These are phyloP conservation scores for Arabidopsis hybrid DNA, from an alignment of 441 rosid species.

Conservation along the genomic window DNA sequence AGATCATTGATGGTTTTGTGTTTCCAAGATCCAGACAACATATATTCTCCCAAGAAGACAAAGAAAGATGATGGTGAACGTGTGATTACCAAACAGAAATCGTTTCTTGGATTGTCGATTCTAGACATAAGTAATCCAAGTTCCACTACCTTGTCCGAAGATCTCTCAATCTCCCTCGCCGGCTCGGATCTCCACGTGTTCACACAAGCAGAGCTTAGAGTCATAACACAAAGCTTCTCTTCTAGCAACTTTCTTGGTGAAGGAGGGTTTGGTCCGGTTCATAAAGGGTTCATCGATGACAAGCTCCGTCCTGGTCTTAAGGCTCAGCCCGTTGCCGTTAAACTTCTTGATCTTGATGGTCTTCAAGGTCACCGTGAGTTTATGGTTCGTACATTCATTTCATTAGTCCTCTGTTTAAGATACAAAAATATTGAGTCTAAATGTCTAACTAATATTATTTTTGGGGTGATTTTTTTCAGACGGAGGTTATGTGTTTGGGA, in stretches of 20 bases:
- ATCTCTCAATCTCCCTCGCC: slow-evolving; percentile 63
- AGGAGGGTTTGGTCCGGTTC: slow-evolving; percentile 77
- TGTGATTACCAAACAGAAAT: slow-evolving; percentile 45
- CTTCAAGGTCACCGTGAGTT: slow-evolving; percentile 73
- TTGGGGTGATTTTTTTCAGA: slow-evolving; percentile 41
- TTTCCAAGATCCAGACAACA: slow-evolving; percentile 37
- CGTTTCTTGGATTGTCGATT: slow-evolving; percentile 53
- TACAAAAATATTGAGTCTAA: background rate
- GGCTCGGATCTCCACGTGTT: slow-evolving; percentile 63
- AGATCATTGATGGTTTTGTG: slow-evolving; percentile 53
- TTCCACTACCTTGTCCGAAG: slow-evolving; percentile 59
- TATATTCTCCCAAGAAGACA: slow-evolving; percentile 25
- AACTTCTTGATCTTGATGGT: slow-evolving; percentile 62
- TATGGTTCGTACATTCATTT: slow-evolving; percentile 49
- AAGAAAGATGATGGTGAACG: slow-evolving; percentile 38
- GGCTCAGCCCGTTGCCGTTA: slow-evolving; percentile 69
- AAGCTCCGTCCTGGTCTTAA: slow-evolving; percentile 63
- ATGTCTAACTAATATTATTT: background rate
- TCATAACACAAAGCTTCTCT: slow-evolving; percentile 69
- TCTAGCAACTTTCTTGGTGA: slow-evolving; percentile 67
- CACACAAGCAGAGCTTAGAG: slow-evolving; percentile 57
- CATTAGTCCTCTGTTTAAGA: background rate
- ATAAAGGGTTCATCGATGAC: slow-evolving; percentile 70
- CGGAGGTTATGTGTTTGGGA: slow-evolving; percentile 71
- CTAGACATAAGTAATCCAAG: slow-evolving; percentile 65